Evolutionary conservation across 2,329 filamentous ascomycete species (phyloP).

Genomic region (Aureobasidium vineae): DNA sequence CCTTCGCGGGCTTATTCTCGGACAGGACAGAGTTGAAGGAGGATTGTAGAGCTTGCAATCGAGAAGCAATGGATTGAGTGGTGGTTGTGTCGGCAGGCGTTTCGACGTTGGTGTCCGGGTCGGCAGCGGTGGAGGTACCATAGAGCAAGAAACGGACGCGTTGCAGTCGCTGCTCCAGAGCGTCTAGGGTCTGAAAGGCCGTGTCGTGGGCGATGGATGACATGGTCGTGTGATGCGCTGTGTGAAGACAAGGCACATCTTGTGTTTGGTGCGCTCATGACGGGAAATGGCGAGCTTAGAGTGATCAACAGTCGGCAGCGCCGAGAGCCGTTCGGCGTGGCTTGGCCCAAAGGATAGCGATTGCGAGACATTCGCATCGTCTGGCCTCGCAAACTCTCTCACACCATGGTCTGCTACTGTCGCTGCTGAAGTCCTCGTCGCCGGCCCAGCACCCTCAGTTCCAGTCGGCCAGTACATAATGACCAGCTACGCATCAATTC

Average conservation of each 20-base stretch:
- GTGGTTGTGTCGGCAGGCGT: background rate
- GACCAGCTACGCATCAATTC: constrained; percentile 50
- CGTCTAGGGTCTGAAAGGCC: constrained; percentile 41
- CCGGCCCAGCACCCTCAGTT: constrained; percentile 3
- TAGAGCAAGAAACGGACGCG: constrained; percentile 47
- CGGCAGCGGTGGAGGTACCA: constrained; percentile 36
- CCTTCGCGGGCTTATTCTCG: constrained; percentile 42
- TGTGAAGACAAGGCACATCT: background rate
- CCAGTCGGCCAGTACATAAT: constrained; percentile 36
- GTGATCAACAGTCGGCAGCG: background rate
- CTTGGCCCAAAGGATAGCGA: constrained; percentile 13
- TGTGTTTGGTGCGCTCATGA: background rate
- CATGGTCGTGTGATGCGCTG: constrained; percentile 14
- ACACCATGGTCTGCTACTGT: background rate
- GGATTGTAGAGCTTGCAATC: constrained; percentile 42
- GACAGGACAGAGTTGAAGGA: constrained; percentile 35
- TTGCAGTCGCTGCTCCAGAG: constrained; percentile 48
- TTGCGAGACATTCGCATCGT: background rate
- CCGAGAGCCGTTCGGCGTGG: constrained; percentile 5
- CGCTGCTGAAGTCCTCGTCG: constrained; percentile 7
- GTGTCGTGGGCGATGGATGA: constrained; percentile 13
- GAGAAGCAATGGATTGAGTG: constrained; percentile 35
- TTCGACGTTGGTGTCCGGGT: constrained; percentile 3
- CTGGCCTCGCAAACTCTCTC: background rate
- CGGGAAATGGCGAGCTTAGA: constrained; percentile 3